Evolutionary conservation across 345 rosid species (phyloP).

Genomic region (Linum tenue): DNA sequence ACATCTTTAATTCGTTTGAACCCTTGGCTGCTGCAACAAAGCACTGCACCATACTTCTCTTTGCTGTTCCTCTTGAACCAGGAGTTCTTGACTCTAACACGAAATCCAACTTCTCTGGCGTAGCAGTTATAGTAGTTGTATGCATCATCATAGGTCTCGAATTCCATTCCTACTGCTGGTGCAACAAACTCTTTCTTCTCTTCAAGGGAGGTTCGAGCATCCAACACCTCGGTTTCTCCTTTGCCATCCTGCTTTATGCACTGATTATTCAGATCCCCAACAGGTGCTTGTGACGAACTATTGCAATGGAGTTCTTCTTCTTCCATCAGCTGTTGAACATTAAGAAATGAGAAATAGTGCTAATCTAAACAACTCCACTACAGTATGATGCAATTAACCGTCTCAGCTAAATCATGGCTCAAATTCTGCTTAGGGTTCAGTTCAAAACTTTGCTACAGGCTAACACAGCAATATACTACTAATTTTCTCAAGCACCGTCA

Average conservation of each 20-base stretch:
- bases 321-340: background rate
- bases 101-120: slow-evolving; percentile 62
- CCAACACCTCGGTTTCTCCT: slow-evolving; percentile 15
- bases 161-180: slow-evolving; percentile 79
- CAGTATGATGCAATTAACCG: background rate
- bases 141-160: slow-evolving; percentile 70
- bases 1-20: slow-evolving; percentile 60
- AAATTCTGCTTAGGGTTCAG: too few species aligned
- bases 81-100: slow-evolving; percentile 72
- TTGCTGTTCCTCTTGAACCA: slow-evolving; percentile 77
- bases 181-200: slow-evolving; percentile 54
- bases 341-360: too few species aligned
- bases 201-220: slow-evolving; percentile 24
- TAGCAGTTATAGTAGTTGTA: slow-evolving; percentile 73
- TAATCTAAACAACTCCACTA: too few species aligned
- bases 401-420: too few species aligned
- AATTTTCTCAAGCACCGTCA: too few species aligned
- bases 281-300: slow-evolving; percentile 28
- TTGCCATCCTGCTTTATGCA: slow-evolving; percentile 18
- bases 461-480: too few species aligned
- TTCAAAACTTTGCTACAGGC: too few species aligned
- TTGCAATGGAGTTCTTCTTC: background rate
- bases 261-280: slow-evolving; percentile 15
- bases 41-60: slow-evolving; percentile 71
- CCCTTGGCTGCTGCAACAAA: slow-evolving; percentile 75